Conservation (phyloP, 495 filamentous ascomycete species). For the Venustampulla echinocandica region DNA sequence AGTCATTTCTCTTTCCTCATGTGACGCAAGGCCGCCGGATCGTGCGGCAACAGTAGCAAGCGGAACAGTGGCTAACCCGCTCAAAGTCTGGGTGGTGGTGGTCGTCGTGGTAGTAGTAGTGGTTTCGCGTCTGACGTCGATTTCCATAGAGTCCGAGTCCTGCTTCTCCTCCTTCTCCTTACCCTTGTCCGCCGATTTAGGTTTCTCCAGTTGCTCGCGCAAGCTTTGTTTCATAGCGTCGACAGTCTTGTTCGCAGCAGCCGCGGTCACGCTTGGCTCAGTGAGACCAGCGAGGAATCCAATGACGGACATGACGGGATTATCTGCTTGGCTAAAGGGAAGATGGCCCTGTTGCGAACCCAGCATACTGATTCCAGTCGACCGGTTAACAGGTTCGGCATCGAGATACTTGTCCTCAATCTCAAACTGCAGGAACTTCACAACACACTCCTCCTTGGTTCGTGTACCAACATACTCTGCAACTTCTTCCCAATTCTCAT, state of each 20-base stretch:
- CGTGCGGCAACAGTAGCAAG: constrained; percentile 79
- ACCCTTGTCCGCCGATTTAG: constrained; percentile 36
- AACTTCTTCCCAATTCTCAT: constrained; percentile 92
- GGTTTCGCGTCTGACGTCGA: constrained; percentile 38
- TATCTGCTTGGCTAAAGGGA: constrained; percentile 82
- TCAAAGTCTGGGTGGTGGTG: constrained; percentile 40
- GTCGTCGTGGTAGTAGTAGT: constrained; percentile 34
- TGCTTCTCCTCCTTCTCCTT: constrained; percentile 52
- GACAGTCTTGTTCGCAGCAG: constrained; percentile 75
- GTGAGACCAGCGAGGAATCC: constrained; percentile 84
- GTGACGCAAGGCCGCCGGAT: constrained; percentile 78
- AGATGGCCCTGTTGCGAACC: constrained; percentile 59
- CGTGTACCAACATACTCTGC: constrained; percentile 83
- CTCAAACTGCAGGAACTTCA: constrained; percentile 87
- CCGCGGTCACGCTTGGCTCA: constrained; percentile 79
- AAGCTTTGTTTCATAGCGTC: constrained; percentile 74
- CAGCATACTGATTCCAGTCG: constrained; percentile 51
- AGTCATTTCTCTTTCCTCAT: constrained; percentile 94
- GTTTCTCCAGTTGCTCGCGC: constrained; percentile 60
- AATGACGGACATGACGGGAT: constrained; percentile 91
- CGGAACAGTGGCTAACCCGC: constrained; percentile 65
- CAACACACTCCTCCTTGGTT: constrained; percentile 91
- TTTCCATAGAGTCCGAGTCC: constrained; percentile 44
- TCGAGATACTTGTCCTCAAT: constrained; percentile 87
- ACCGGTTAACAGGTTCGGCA: constrained; percentile 52